A percentile compares a stretch with the other conserved stretches of the same genome.
Evolutionary conservation across 1,139 yeast species (phyloP).

Genomic region (Wickerhamomyces sp.): DNA sequence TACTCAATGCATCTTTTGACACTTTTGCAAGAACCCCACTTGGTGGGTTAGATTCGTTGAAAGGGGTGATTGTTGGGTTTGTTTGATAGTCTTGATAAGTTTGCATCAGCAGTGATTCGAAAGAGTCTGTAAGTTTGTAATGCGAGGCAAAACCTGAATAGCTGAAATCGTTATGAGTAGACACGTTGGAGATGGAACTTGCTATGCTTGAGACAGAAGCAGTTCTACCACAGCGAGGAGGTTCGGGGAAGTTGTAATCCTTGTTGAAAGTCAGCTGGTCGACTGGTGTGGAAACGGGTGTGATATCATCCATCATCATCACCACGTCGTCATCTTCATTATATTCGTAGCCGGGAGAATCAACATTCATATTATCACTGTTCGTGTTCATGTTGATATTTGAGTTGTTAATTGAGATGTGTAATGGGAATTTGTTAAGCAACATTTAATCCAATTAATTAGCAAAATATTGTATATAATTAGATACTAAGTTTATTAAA

Average conservation of each 20-base stretch:
- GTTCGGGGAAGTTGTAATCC: slow-evolving; percentile 15
- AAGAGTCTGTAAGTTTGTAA: slow-evolving; percentile 27
- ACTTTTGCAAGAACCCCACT: slow-evolving; percentile 37
- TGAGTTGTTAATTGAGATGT: slow-evolving; percentile 4
- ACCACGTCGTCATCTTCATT: slow-evolving; percentile 4
- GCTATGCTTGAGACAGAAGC: slow-evolving; percentile 24
- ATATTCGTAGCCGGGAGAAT: background rate
- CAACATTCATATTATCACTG: background rate
- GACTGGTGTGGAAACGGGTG: slow-evolving; percentile 22
- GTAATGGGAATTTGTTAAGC: slow-evolving; percentile 14
- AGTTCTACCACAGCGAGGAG: slow-evolving; percentile 23
- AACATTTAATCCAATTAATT: too few relatives aligned
- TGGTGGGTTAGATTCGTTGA: slow-evolving; percentile 37
- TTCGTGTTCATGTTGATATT: background rate
- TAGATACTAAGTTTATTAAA: too few relatives aligned
- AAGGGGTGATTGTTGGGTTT: slow-evolving; percentile 38
- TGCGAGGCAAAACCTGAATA: slow-evolving; percentile 23
- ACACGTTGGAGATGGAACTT: slow-evolving; percentile 20
- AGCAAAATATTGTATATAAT: too few relatives aligned
- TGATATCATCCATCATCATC: slow-evolving; percentile 10
- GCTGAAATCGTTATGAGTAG: slow-evolving; percentile 19
- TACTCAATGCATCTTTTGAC: slow-evolving; percentile 31
- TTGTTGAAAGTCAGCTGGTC: slow-evolving; percentile 16
- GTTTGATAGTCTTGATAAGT: slow-evolving; percentile 31
- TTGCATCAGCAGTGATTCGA: slow-evolving; percentile 31